Conservation (phyloP, 768 basidiomycete species). For the Mycena vulgaris region DNA sequence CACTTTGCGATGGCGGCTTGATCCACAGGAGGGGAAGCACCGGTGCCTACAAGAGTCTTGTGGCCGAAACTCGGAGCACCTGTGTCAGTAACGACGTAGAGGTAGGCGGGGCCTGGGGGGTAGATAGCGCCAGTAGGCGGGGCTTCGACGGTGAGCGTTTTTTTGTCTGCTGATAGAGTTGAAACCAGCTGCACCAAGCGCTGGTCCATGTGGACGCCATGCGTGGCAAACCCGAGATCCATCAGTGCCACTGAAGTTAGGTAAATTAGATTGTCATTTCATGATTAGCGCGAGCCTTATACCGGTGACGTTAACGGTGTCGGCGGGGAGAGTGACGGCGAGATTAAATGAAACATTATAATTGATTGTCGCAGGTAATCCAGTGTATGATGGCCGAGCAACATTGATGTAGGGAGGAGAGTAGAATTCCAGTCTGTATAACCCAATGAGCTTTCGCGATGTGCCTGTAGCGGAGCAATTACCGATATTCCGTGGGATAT, state of each 20-base stretch:
- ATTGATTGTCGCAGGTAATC: slow-evolving; percentile 53
- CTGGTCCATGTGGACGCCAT: slow-evolving; percentile 58
- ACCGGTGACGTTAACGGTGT: slow-evolving; percentile 49
- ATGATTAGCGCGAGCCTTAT: background rate
- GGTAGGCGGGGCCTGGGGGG: slow-evolving; percentile 57
- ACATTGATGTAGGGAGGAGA: slow-evolving; percentile 60
- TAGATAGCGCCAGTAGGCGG: slow-evolving; percentile 56
- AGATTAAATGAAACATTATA: slow-evolving; percentile 56
- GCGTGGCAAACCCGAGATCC: slow-evolving; percentile 60
- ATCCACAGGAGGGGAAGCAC: slow-evolving; percentile 53
- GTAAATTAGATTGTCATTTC: background rate
- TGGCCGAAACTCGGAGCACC: slow-evolving; percentile 52
- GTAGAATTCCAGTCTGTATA: slow-evolving; percentile 54
- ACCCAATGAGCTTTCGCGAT: background rate
- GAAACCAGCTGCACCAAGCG: slow-evolving; percentile 56
- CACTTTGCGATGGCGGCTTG: slow-evolving; percentile 33
- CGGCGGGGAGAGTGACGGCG: slow-evolving; percentile 49
- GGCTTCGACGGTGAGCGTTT: slow-evolving; percentile 50
- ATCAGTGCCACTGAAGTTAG: slow-evolving; percentile 51
- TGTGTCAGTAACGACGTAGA: slow-evolving; percentile 52
- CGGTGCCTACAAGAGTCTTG: slow-evolving; percentile 56
- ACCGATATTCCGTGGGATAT: slow-evolving; percentile 54
- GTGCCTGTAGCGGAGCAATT: background rate
- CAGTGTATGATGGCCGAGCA: slow-evolving; percentile 51
- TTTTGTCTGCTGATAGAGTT: slow-evolving; percentile 47